These are phyloP conservation scores for Triticum urartu DNA, from an alignment of 176 grass and related monocot species.

Conservation along the genomic window DNA sequence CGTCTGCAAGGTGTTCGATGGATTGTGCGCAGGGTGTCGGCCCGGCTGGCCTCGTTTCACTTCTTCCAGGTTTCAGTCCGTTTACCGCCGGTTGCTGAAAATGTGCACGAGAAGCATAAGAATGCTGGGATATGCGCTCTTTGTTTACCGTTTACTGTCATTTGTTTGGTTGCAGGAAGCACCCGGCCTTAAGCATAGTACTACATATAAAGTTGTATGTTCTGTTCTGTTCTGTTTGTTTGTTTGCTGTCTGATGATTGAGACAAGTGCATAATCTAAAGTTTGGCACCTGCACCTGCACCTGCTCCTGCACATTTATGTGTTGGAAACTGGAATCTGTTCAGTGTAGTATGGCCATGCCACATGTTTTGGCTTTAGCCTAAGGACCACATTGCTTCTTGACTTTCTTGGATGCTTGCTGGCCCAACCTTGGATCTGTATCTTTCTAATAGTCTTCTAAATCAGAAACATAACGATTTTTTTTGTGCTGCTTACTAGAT, in stretches of 20 bases:
- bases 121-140: not conserved
- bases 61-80: not conserved
- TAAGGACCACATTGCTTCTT: conserved; percentile 10
- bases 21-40: not conserved
- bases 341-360: not conserved
- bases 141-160: too few species aligned
- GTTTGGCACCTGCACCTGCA: not conserved
- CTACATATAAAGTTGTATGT: not conserved
- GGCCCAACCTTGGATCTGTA: not conserved
- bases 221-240: not conserved
- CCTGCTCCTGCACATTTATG: too few species aligned
- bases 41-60: not conserved
- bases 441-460: not conserved
- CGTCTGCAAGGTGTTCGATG: conserved; percentile 7
- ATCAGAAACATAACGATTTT: not conserved
- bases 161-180: not conserved
- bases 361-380: not conserved
- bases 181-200: too few species aligned
- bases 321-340: not conserved
- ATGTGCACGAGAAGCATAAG: not conserved
- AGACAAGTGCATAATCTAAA: not conserved
- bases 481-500: not conserved
- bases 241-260: not conserved
- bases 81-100: not conserved
- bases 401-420: not conserved